These are phyloP conservation scores for Gastrolobium villosum DNA, from an alignment of 306 rosid genomes.

Conservation along the genomic window DNA sequence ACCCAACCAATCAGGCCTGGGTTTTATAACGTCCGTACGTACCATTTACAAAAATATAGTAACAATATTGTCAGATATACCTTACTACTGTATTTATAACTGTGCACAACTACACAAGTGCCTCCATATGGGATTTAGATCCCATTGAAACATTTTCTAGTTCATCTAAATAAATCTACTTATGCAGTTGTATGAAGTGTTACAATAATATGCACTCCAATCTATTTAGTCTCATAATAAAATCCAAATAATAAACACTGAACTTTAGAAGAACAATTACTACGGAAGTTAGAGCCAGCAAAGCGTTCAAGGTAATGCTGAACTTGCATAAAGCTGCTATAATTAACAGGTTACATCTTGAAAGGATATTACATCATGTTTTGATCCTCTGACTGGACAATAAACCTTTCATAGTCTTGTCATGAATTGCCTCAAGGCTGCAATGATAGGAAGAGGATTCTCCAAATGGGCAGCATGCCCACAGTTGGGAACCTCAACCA, in stretches of 20 bases:
- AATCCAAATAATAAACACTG: background rate
- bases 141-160: background rate
- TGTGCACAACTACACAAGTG: background rate
- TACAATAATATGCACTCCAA: background rate
- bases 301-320: background rate
- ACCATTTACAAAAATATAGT: too few relatives aligned
- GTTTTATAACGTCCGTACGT: too few relatives aligned
- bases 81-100: too few relatives aligned
- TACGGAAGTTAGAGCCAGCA: background rate
- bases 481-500: constrained; percentile 73
- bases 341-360: background rate
- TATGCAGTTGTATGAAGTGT: background rate
- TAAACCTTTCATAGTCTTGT: constrained; percentile 43
- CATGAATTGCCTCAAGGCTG: constrained; percentile 68
- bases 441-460: constrained; percentile 80
- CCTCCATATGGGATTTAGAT: background rate
- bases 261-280: too few relatives aligned
- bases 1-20: too few relatives aligned
- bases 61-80: too few relatives aligned
- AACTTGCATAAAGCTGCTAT: constrained; percentile 6
- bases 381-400: constrained; percentile 26
- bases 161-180: background rate
- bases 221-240: background rate
- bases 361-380: background rate
- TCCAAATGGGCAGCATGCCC: constrained; percentile 96